These are phyloP conservation scores for Aspergillus tubingensis DNA, from an alignment of 2,329 filamentous ascomycete genomes.

Conservation along the genomic window DNA sequence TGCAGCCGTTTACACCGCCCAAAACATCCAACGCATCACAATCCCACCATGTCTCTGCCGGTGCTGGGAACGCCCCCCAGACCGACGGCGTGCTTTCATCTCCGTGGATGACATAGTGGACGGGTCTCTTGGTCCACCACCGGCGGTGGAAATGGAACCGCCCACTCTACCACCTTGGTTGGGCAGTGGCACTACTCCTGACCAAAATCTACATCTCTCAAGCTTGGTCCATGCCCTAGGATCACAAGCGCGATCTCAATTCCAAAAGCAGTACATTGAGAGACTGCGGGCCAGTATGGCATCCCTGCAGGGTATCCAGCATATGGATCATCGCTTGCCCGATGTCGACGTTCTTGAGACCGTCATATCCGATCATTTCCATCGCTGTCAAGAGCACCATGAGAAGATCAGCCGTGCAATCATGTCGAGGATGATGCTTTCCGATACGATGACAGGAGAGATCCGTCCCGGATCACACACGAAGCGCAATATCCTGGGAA, in stretches of 20 bases:
- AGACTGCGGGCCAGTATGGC: constrained; percentile 15
- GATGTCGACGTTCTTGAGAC: constrained; percentile 1
- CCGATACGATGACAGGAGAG: neutral
- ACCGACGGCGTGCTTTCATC: constrained; percentile 4
- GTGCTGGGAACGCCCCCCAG: neutral
- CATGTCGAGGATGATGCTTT: constrained; percentile 9
- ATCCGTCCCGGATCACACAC: neutral
- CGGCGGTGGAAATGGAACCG: constrained; percentile 6
- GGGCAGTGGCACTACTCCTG: constrained; percentile 3
- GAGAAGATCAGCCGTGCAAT: constrained; percentile 7
- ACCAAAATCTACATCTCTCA: neutral
- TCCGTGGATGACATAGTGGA: constrained; percentile 10
- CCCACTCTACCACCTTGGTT: constrained; percentile 4
- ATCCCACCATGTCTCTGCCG: constrained; percentile 3
- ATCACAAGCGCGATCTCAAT: constrained; percentile 15
- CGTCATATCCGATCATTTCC: constrained; percentile 6
- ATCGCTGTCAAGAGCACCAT: constrained; percentile 7
- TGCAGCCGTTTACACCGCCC: constrained; percentile 4
- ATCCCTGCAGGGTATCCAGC: constrained; percentile 12
- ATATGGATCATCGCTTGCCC: neutral
- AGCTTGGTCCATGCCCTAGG: constrained; percentile 10
- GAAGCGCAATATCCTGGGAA: constrained; percentile 1
- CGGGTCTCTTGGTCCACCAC: constrained; percentile 7
- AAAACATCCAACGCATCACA: constrained; percentile 9
- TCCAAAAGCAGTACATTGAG: constrained; percentile 19